These are phyloP conservation scores for Suillus subaureus DNA, from an alignment of 768 basidiomycete species.

Conservation along the genomic window DNA sequence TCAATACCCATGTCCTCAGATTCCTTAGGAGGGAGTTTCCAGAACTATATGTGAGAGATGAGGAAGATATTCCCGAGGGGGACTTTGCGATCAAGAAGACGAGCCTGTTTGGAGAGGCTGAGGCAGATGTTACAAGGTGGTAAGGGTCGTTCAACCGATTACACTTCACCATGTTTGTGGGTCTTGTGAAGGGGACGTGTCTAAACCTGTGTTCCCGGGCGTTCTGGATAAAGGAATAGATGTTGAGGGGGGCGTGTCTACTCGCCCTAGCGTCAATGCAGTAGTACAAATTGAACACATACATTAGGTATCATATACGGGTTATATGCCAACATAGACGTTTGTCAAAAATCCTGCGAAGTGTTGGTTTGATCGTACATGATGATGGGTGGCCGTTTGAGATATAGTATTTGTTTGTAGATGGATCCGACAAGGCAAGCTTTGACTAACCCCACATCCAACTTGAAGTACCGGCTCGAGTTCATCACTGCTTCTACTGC, in stretches of 20 bases:
- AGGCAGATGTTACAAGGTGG: constrained; percentile 90
- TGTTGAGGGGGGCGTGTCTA: neutral
- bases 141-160: constrained; percentile 34
- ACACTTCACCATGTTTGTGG: neutral
- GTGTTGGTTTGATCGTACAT: neutral
- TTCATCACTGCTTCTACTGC: neutral
- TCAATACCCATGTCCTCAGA: constrained; percentile 73
- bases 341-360: neutral
- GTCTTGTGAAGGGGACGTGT: neutral
- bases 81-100: constrained; percentile 86
- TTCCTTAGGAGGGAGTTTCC: constrained; percentile 78
- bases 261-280: neutral
- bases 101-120: constrained; percentile 96
- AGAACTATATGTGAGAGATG: constrained; percentile 53
- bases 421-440: too few species aligned
- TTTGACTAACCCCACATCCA: neutral
- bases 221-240: neutral
- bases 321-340: neutral
- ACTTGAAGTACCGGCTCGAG: neutral
- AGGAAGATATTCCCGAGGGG: constrained; percentile 41
- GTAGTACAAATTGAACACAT: neutral
- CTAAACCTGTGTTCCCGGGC: neutral
- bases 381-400: too few species aligned
- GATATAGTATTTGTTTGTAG: too few species aligned
- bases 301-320: neutral